Percentiles rank a stretch among this genome's conserved stretches.
Evolutionary conservation across 106 monocot species (phyloP).

Genomic region (Allium fistulosum): DNA sequence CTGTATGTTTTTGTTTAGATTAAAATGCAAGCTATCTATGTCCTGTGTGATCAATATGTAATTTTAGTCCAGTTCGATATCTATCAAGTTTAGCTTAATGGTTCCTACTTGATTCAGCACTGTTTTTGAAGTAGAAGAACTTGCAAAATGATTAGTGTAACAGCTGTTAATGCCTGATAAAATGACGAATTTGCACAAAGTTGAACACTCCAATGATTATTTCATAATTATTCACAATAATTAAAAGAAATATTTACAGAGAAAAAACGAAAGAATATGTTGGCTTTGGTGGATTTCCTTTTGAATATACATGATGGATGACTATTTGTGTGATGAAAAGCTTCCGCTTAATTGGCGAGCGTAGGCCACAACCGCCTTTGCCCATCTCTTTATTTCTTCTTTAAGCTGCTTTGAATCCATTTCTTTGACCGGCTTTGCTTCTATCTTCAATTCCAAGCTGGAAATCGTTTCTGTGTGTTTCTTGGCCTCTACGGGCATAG

Average conservation of each 20-base stretch:
- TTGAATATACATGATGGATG: constrained; percentile 1
- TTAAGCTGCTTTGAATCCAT: constrained; percentile 42
- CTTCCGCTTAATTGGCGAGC: constrained; percentile 36
- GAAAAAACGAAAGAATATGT: not conserved
- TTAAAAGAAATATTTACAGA: not conserved
- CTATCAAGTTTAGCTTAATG: too few species aligned
- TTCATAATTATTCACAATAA: not conserved
- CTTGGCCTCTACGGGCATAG: not conserved
- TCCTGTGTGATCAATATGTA: too few species aligned
- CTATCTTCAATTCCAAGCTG: constrained; percentile 27
- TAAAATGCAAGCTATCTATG: not conserved
- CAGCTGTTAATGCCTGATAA: not conserved
- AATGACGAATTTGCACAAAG: not conserved
- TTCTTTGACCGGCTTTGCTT: constrained; percentile 26
- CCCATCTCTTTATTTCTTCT: constrained; percentile 53
- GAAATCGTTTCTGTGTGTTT: constrained; percentile 13
- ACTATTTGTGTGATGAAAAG: not conserved
- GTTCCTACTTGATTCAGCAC: too few species aligned
- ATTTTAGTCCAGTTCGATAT: too few species aligned
- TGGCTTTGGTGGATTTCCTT: not conserved
- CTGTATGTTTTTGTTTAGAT: not conserved
- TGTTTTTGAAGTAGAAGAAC: not conserved
- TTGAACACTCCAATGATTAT: not conserved
- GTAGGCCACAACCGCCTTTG: constrained; percentile 35
- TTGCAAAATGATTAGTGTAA: not conserved